Percentiles rank a stretch among this genome's conserved stretches.
Evolutionary conservation across 2,329 filamentous ascomycete genomes (phyloP).

Genomic region (Ceratocystis alfenasii): DNA sequence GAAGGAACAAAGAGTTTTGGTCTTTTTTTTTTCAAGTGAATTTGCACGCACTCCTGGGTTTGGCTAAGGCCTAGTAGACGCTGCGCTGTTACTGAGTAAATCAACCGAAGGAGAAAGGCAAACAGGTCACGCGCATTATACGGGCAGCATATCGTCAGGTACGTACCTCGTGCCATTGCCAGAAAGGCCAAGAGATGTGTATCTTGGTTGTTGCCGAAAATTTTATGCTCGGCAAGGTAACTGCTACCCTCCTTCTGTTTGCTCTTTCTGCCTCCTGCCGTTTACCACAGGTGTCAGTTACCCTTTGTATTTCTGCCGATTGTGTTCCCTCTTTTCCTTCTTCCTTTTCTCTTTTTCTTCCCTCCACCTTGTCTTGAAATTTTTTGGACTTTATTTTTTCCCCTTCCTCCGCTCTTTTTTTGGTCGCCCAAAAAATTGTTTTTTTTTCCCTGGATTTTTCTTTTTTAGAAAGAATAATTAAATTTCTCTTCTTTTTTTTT

Average conservation of each 20-base stretch:
- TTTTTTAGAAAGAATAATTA: neutral
- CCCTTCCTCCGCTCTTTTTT: conserved; percentile 3
- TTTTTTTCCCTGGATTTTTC: conserved; percentile 5
- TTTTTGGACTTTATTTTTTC: conserved; percentile 12
- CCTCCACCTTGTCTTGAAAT: neutral
- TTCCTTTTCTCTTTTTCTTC: conserved; percentile 2
- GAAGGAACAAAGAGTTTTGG: no score
- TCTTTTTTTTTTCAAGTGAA: no score
- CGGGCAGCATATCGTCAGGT: no score
- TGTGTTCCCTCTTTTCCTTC: neutral
- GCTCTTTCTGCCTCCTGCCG: conserved; percentile 7
- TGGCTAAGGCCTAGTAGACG: no score
- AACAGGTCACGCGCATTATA: no score
- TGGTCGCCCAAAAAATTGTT: conserved; percentile 1
- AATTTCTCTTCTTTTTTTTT: neutral
- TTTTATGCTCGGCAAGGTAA: neutral
- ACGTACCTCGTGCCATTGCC: neutral
- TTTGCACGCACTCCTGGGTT: no score
- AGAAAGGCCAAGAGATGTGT: neutral
- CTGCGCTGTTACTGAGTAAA: no score
- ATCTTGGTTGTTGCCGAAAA: neutral
- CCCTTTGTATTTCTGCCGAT: conserved; percentile 1
- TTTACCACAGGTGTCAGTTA: neutral
- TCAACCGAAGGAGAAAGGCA: no score
- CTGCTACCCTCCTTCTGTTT: neutral